Evolutionary conservation across 164 flowering plant genomes (phyloP).

Genomic region (Dillenia turbinata): DNA sequence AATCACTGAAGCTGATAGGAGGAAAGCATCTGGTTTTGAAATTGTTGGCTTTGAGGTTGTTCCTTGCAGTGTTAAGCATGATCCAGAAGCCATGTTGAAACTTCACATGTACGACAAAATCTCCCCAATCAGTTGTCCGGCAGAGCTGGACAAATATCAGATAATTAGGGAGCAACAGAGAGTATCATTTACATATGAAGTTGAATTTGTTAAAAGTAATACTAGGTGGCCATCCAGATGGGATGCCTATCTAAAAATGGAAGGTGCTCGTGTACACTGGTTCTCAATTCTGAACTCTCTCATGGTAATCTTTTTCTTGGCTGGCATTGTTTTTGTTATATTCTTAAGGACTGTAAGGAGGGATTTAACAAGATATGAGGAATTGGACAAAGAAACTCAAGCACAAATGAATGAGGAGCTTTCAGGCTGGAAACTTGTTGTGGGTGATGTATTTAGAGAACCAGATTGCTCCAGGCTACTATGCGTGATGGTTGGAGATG

Average conservation of each 20-base stretch:
- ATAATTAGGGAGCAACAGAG: constrained; percentile 14
- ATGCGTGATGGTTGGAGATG: constrained; percentile 46
- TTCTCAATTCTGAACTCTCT: constrained; percentile 22
- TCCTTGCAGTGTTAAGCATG: constrained; percentile 20
- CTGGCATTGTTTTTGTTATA: constrained; percentile 23
- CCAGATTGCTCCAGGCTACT: constrained; percentile 35
- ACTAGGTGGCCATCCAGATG: constrained; percentile 22
- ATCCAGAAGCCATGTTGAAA: constrained; percentile 15
- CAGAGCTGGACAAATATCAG: constrained; percentile 15
- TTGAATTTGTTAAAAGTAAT: constrained; percentile 21
- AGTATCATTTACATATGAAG: constrained; percentile 22
- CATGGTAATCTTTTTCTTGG: constrained; percentile 22
- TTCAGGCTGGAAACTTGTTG: constrained; percentile 28
- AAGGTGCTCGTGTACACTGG: constrained; percentile 20
- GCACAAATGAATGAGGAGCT: constrained; percentile 26
- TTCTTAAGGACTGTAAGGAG: constrained; percentile 20
- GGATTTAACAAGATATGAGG: constrained; percentile 21
- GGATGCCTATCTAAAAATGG: constrained; percentile 24
- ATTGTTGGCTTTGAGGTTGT: constrained; percentile 24
- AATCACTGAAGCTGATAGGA: constrained; percentile 14
- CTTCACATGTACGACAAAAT: constrained; percentile 17
- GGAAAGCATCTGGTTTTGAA: constrained; percentile 17
- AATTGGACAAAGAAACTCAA: constrained; percentile 24
- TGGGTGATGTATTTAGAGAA: constrained; percentile 23
- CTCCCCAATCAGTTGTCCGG: constrained; percentile 10